Evolutionary conservation across 2,329 filamentous ascomycete species (phyloP).

Genomic region (Cercospora berteroae): DNA sequence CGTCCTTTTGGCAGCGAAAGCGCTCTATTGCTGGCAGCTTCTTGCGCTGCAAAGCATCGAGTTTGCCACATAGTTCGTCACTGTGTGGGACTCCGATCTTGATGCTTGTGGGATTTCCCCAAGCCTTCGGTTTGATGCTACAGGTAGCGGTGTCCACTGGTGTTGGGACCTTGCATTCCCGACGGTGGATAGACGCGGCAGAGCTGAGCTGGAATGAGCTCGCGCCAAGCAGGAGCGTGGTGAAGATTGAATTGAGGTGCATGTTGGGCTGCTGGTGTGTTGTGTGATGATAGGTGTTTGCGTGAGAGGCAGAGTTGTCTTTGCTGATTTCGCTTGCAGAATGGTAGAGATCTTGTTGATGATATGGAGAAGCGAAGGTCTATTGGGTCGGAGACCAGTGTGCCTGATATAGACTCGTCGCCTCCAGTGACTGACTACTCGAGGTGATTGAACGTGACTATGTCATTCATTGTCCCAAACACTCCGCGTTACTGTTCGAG

Average conservation of each 20-base stretch:
- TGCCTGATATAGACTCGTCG: neutral
- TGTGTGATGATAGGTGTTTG: neutral
- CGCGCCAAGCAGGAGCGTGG: neutral
- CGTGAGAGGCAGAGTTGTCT: neutral
- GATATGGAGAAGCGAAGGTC: neutral
- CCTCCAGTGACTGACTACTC: neutral
- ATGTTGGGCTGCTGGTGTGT: neutral
- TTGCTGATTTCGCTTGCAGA: neutral
- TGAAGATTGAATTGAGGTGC: neutral
- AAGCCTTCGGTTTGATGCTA: neutral
- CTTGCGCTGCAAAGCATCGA: neutral
- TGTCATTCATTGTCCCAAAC: neutral
- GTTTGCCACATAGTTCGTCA: neutral
- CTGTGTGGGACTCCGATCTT: neutral
- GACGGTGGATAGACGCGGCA: neutral
- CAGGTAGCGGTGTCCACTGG: neutral
- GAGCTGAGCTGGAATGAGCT: neutral
- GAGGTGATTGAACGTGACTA: neutral
- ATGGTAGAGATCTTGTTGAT: neutral
- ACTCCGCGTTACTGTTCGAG: neutral
- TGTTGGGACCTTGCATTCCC: neutral
- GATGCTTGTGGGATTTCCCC: neutral
- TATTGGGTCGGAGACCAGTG: neutral
- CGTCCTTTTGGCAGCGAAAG: neutral
- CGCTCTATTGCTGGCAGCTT: neutral